These are phyloP conservation scores for Musa troglodytarum DNA, from an alignment of 176 grass and related monocot species.

Conservation along the genomic window DNA sequence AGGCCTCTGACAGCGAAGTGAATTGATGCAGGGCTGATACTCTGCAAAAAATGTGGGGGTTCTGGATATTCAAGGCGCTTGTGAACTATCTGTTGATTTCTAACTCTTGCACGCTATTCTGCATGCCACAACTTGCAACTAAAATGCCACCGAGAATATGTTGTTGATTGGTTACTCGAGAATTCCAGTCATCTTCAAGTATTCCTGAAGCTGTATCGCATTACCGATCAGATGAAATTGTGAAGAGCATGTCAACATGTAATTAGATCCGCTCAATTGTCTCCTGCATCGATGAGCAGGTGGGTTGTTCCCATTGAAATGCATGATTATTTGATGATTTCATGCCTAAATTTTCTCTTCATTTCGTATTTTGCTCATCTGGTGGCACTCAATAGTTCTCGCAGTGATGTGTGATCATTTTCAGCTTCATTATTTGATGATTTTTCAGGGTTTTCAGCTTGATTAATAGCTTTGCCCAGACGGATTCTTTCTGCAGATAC, in stretches of 20 bases:
- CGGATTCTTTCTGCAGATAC: too few species aligned
- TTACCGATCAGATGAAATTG: neutral
- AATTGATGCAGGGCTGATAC: constrained; percentile 55
- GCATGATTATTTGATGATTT: neutral
- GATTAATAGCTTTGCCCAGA: too few species aligned
- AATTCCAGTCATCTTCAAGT: neutral
- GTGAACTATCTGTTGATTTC: constrained; percentile 10
- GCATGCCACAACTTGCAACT: neutral
- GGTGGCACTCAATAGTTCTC: too few species aligned
- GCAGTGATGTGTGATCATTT: too few species aligned
- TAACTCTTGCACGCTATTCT: neutral
- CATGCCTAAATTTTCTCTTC: neutral
- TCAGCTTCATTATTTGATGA: too few species aligned
- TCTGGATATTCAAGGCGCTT: constrained; percentile 91
- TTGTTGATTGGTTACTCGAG: neutral
- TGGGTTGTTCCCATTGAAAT: neutral
- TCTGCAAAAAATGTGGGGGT: constrained; percentile 88
- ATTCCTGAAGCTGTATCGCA: neutral
- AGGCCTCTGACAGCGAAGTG: neutral
- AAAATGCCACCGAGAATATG: neutral
- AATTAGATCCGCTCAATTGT: neutral
- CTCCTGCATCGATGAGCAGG: neutral
- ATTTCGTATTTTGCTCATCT: too few species aligned
- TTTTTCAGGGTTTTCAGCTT: too few species aligned
- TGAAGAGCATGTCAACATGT: neutral